Base-by-base conservation (phyloP, 352 stramenopile species). In the Phytophthora meadii region DNA sequence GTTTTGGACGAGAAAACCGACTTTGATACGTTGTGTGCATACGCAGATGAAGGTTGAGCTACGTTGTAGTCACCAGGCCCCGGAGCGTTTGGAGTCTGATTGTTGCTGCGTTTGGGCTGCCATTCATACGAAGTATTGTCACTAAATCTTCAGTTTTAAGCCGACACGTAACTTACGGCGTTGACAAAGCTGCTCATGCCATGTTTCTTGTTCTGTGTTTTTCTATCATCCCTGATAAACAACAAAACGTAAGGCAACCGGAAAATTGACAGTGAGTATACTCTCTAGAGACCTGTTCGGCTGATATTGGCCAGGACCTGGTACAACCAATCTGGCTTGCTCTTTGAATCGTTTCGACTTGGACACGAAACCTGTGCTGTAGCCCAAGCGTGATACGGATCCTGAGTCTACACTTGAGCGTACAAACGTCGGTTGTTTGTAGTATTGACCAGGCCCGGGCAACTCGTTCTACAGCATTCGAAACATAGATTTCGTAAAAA, bases 291-390 rank as follows among this genome's bases (percentile, higher is more conserved):
- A 90, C 82, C 72, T 72, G 24, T 49, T 70, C n/a, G 79, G 59
- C 30, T 90, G 72, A 54, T 94, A 92, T 63, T 88, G 75, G 0
- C 85, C 85, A 6, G 83, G 85, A 22, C 83, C 85, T 30, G 85
- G 85, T 17, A 82, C 70, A n/a, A 68, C 55, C 1, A 89, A 63
- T 28, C 72, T 73, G 9, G 77, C 54, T 22, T 77, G 68, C 5
- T 91, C 77, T 46, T 65, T 77, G 54, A 94, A 94, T 40, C 85
- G 77, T 46, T 91, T 89, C 40, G 76, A 76, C 54, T 92, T 92
- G 50, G 83, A 94, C 8, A 94, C 83, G 46, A 94, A 94, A 15
- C 83, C 85, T 28, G 77, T 87, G 46, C 78, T 86, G 67, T 92
- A 92, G 2, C 85, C 85, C 44, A 91, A 74, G 15, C 74, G 76